Conservation (phyloP, 495 filamentous ascomycete species). For the Hypoxylon lienhwacheense region DNA sequence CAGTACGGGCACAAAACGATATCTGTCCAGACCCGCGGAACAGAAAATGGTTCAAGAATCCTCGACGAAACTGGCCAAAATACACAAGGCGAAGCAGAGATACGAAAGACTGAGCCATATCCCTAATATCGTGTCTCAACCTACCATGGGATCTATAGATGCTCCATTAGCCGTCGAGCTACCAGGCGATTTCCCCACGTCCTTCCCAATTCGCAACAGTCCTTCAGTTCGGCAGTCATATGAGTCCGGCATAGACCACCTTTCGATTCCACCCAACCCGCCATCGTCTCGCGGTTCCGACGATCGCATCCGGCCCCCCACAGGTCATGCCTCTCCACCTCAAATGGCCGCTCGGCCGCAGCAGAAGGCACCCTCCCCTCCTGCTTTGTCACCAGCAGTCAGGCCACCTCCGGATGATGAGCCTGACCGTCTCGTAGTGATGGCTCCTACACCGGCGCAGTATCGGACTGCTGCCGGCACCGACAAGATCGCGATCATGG, state of each 20-base stretch:
- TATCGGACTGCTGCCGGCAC: slow-evolving; percentile 50
- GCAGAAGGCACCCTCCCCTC: slow-evolving; percentile 38
- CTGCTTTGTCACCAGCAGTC: slow-evolving; percentile 25
- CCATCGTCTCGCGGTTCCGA: slow-evolving; percentile 50
- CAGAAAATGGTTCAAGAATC: slow-evolving; percentile 73
- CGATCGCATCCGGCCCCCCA: slow-evolving; percentile 40
- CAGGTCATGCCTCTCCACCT: slow-evolving; percentile 39
- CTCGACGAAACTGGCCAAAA: slow-evolving; percentile 80
- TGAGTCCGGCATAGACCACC: slow-evolving; percentile 49
- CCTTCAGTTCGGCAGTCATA: slow-evolving; percentile 50
- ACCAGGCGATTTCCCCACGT: slow-evolving; percentile 48
- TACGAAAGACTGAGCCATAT: slow-evolving; percentile 41
- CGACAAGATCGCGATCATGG: slow-evolving; percentile 65
- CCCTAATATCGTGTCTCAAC: slow-evolving; percentile 38
- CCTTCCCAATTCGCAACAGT: slow-evolving; percentile 35
- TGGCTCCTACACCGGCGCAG: slow-evolving; percentile 56
- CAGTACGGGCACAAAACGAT: slow-evolving; percentile 83
- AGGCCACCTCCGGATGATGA: slow-evolving; percentile 45
- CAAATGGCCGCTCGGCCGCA: slow-evolving; percentile 38
- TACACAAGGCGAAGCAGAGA: slow-evolving; percentile 64
- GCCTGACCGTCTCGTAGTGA: slow-evolving; percentile 51
- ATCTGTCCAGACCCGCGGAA: slow-evolving; percentile 72
- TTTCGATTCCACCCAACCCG: slow-evolving; percentile 40
- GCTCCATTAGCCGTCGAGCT: slow-evolving; percentile 51
- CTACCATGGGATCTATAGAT: slow-evolving; percentile 40